Percentiles rank a stretch among this genome's conserved stretches.
Evolutionary conservation across 176 grass and related monocot species (phyloP).

Genomic region (Triticum urartu): DNA sequence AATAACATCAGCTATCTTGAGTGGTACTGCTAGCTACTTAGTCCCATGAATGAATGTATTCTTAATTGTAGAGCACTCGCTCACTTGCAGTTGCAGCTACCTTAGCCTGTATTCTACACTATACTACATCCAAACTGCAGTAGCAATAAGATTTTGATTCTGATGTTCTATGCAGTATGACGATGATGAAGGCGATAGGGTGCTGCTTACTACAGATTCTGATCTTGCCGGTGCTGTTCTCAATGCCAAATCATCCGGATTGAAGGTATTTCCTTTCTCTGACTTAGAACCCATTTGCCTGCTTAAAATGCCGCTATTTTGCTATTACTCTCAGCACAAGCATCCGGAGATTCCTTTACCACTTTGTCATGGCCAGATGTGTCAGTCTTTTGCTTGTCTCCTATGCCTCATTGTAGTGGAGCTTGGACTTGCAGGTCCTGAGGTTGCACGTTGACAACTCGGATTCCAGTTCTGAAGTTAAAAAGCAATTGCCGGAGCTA

Average conservation of each 20-base stretch:
- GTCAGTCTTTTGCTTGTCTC: conserved; percentile 16
- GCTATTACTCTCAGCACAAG: neutral
- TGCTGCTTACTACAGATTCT: conserved; percentile 70
- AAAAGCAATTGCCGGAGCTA: conserved; percentile 28
- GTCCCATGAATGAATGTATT: neutral
- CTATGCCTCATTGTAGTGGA: conserved; percentile 14
- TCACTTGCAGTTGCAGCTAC: neutral
- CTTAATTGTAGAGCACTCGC: neutral
- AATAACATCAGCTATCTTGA: neutral
- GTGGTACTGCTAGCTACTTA: neutral
- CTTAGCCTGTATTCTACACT: neutral
- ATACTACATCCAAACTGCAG: neutral
- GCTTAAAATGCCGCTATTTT: neutral
- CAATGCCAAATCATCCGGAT: conserved; percentile 66
- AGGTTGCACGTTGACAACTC: conserved; percentile 68
- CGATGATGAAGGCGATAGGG: conserved; percentile 89
- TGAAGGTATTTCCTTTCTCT: conserved; percentile 60
- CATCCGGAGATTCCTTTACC: neutral
- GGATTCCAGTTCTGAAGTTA: conserved; percentile 37
- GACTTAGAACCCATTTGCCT: neutral
- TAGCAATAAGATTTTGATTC: conserved; percentile 8
- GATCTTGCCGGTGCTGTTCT: conserved; percentile 71
- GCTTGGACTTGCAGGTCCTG: conserved; percentile 62
- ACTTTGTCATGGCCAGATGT: neutral
- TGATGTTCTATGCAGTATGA: conserved; percentile 68